Base-by-base conservation (phyloP, 768 basidiomycete genomes). In the Trametes cubensis region DNA sequence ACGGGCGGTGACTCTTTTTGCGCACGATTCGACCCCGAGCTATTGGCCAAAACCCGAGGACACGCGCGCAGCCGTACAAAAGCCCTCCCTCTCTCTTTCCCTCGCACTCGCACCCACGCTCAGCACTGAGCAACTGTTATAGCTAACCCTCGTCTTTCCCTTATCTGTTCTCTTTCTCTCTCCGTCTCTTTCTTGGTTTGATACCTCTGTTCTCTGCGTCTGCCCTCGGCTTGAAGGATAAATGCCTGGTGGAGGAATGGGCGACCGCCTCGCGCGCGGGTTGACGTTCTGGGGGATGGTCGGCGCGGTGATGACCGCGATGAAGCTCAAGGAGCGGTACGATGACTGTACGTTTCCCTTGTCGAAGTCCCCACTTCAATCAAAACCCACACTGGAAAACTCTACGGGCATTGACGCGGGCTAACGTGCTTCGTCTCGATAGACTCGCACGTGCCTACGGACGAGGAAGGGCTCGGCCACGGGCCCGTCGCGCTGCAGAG, bases 271-370 rank as follows among this genome's bases (percentile, higher is more conserved):
- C 47, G 54, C 61, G 50, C 57, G 56, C 28, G 45, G 51, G 20
- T 26, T 74, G 25, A 66, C 60, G 2, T 81, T 84, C 67, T 78
- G 76, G 66, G 77, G 74, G 1, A 74, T 79, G 74, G 75, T 84
- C 18, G 77, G 76, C 42, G 74, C 65, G 21, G 76, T 78, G 8
- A 81, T 81, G 79, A 69, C 77, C 18, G 76, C 78, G 26, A 73
- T 85, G 48, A 81, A 80, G 66, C 65, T 83, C 41, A 84, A 82
- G 69, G 77, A 81, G 58, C 67, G 74, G 41, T 78, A 71, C 67
- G 79, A 83, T 55, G 75, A 80, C 48, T 84, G 83, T 81, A 65
- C 62, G 79, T 75, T 1, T 51, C 17, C 8, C 15, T 53, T 17
- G n/a, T n/a, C n/a, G n/a, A n/a, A n/a, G n/a, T n/a, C n/a, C n/a